Evolutionary conservation across 116 monocot genomes (phyloP), one percentile per base, ranked within the genome.

Genomic region (Posidonia oceanica): DNA sequence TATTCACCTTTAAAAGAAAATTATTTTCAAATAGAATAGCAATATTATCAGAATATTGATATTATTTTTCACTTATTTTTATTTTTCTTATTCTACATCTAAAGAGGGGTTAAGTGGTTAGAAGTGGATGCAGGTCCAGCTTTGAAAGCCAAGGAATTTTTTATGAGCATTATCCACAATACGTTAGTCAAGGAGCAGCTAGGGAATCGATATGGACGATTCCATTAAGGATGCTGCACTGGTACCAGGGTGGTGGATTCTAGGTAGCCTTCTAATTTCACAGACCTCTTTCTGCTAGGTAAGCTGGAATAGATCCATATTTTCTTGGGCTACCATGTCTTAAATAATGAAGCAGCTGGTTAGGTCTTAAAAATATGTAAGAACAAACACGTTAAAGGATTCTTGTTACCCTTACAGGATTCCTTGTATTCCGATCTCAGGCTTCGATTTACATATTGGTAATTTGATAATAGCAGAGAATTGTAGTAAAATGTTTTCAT

Each of bases 51-150:
- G n/a, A n/a, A n/a, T n/a, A n/a, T n/a, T n/a, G n/a, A n/a, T n/a
- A n/a, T n/a, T n/a, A n/a, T n/a, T n/a, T n/a, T n/a, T n/a, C n/a
- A n/a, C n/a, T n/a, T n/a, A n/a, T n/a, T n/a, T n/a, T n/a, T n/a
- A n/a, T n/a, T n/a, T n/a, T n/a, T n/a, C n/a, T n/a, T n/a, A n/a
- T n/a, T n/a, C n/a, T n/a, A n/a, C n/a, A n/a, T n/a, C n/a, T n/a
- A n/a, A n/a, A n/a, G n/a, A n/a, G n/a, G n/a, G n/a, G n/a, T n/a
- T n/a, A 65, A 65, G 65, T 65, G 65, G 39, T 65, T 65, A 39
- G 14, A 65, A 65, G 65, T 65, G 65, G 65, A 65, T 65, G 65
- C 65, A 65, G 65, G 65, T 65, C 20, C 65, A 65, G 65, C 40
- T 65, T 17, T 65, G 41, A 20, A 61, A 23, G 23, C 36, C 23